Percentiles rank a stretch among this genome's conserved stretches.
phyloP scores from a whole-genome alignment of 2,329 filamentous ascomycete species.

The Chaetomiaceae sp. region DNA sequence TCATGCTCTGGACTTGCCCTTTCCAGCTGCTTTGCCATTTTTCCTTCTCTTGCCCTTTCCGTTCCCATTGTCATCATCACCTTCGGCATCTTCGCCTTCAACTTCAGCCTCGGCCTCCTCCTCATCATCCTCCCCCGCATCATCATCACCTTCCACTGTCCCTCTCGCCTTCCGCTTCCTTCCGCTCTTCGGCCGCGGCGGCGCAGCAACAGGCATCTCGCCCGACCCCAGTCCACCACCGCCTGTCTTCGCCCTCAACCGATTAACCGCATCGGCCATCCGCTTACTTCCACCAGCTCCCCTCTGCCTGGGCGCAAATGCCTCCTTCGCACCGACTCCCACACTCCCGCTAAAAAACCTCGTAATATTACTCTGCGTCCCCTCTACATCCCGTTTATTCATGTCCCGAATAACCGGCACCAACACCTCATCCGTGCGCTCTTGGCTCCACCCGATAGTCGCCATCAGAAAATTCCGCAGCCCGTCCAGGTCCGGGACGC shows the following conservation, averaged over 20 bases:
- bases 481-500: constrained; percentile 85
- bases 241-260: constrained; percentile 27
- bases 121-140: background rate
- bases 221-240: constrained; percentile 9
- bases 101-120: constrained; percentile 8
- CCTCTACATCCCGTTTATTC: constrained; percentile 82
- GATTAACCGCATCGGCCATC: constrained; percentile 33
- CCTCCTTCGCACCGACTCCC: constrained; percentile 28
- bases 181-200: constrained; percentile 20
- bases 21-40: constrained; percentile 18
- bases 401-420: constrained; percentile 95
- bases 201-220: constrained; percentile 20
- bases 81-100: constrained; percentile 8
- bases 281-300: constrained; percentile 28
- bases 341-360: constrained; percentile 76
- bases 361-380: constrained; percentile 96
- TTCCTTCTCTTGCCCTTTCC: constrained; percentile 7
- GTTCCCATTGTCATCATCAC: constrained; percentile 11
- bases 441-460: constrained; percentile 88
- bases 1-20: constrained; percentile 28
- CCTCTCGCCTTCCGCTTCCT: constrained; percentile 34
- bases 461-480: constrained; percentile 80
- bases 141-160: constrained; percentile 11
- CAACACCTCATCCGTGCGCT: constrained; percentile 90
- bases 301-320: constrained; percentile 29